Evolutionary conservation across 257 asterid species (phyloP).

Genomic region (Nicotiana noctiflora): DNA sequence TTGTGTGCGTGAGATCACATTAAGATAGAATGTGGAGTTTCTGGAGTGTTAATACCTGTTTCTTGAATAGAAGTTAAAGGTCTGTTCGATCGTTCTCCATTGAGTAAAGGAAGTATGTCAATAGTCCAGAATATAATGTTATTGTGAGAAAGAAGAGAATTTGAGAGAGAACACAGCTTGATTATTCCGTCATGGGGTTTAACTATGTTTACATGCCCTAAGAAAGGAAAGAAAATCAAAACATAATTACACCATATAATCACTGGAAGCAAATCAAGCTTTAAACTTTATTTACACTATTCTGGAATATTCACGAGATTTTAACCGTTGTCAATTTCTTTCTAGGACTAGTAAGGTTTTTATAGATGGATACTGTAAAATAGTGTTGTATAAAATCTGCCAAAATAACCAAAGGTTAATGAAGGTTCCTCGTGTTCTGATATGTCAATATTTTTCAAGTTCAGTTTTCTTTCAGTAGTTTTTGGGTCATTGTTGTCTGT

Average conservation of each 20-base stretch:
- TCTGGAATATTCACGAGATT: too few relatives aligned
- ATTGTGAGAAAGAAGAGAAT: too few relatives aligned
- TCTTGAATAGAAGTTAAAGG: neutral
- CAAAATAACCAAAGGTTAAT: neutral
- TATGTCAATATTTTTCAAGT: neutral
- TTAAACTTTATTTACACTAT: too few relatives aligned
- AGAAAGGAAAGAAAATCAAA: too few relatives aligned
- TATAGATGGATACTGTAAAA: neutral
- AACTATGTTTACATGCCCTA: too few relatives aligned
- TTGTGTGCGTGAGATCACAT: neutral
- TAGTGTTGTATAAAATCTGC: neutral
- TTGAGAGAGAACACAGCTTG: too few relatives aligned
- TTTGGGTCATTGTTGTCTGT: neutral
- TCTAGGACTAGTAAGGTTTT: neutral
- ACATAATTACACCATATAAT: too few relatives aligned
- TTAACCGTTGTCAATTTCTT: neutral
- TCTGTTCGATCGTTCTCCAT: neutral
- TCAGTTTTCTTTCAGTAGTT: neutral
- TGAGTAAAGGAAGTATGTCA: neutral
- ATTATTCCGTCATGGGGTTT: too few relatives aligned
- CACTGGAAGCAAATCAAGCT: too few relatives aligned
- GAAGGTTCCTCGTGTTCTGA: neutral
- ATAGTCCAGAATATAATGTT: neutral
- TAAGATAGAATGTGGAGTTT: neutral
- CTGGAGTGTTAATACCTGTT: neutral